Evolutionary conservation across 805 yeast genomes (phyloP).

Genomic region (Kodamaea restingae): DNA sequence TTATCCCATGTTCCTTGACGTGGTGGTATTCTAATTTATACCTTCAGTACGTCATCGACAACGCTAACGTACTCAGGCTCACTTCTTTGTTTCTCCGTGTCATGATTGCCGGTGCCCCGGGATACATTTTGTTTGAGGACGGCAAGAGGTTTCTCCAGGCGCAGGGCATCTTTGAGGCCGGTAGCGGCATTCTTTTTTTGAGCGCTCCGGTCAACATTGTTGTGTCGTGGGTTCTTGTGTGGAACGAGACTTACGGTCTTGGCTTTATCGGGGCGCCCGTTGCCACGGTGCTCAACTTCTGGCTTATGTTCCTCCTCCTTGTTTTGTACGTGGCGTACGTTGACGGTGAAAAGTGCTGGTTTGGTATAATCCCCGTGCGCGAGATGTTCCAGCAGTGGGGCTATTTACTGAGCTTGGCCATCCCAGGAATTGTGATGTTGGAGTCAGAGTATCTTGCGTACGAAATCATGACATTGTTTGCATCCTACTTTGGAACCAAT

Average conservation of each 20-base stretch:
- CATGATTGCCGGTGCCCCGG: slow-evolving; percentile 39
- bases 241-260: slow-evolving; percentile 36
- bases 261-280: slow-evolving; percentile 44
- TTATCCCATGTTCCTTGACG: slow-evolving; percentile 35
- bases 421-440: slow-evolving; percentile 45
- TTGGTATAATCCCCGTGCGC: slow-evolving; percentile 44
- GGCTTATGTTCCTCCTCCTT: slow-evolving; percentile 36
- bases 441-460: slow-evolving; percentile 45
- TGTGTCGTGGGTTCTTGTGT: slow-evolving; percentile 40
- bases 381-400: slow-evolving; percentile 36
- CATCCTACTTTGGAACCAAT: slow-evolving; percentile 45
- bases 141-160: slow-evolving; percentile 42
- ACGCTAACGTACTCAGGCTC: slow-evolving; percentile 29
- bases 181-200: slow-evolving; percentile 39
- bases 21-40: slow-evolving; percentile 38
- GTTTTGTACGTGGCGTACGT: slow-evolving; percentile 34
- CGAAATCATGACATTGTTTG: slow-evolving; percentile 44
- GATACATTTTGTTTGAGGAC: slow-evolving; percentile 40
- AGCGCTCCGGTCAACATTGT: slow-evolving; percentile 41
- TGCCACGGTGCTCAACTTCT: slow-evolving; percentile 40
- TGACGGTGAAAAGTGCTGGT: slow-evolving; percentile 72
- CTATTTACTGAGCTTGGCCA: slow-evolving; percentile 32
- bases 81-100: slow-evolving; percentile 34
- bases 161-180: slow-evolving; percentile 46
- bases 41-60: slow-evolving; percentile 29